Evolutionary conservation across 2,329 filamentous ascomycete species (phyloP).

Genomic region (Chaetomium sp.): DNA sequence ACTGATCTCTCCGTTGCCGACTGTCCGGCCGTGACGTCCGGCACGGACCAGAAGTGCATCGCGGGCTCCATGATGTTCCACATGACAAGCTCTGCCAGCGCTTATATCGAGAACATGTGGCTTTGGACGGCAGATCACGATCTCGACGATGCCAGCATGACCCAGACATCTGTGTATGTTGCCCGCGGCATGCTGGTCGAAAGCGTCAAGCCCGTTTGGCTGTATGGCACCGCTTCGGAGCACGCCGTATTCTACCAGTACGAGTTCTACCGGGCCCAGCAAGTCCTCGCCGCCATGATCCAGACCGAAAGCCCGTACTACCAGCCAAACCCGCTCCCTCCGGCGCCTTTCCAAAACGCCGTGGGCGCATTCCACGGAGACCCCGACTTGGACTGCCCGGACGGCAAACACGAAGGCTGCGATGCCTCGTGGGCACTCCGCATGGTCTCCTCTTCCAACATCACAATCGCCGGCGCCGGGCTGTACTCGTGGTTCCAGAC

Average conservation of each 20-base stretch:
- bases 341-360: constrained; percentile 16
- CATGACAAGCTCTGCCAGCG: constrained; percentile 40
- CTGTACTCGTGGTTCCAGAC: constrained; percentile 25
- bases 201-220: constrained; percentile 25
- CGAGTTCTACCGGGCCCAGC: constrained; percentile 38
- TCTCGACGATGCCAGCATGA: constrained; percentile 11
- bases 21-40: constrained; percentile 45
- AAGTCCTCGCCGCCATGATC: constrained; percentile 41
- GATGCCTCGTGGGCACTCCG: constrained; percentile 24
- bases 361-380: constrained; percentile 1
- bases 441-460: constrained; percentile 13
- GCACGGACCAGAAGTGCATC: constrained; percentile 37
- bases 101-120: constrained; percentile 49
- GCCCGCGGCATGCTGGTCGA: constrained; percentile 28
- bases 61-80: constrained; percentile 34
- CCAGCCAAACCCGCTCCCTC: constrained; percentile 22
- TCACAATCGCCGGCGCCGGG: constrained; percentile 24
- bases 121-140: constrained; percentile 61
- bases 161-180: constrained; percentile 29
- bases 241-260: constrained; percentile 44
- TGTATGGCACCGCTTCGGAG: constrained; percentile 39
- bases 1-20: constrained; percentile 57
- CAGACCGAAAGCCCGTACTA: constrained; percentile 31
- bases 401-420: not conserved
- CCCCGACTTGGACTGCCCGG: constrained; percentile 5